Evolutionary conservation across 2,329 filamentous ascomycete species (phyloP), one percentile per base, ranked within the genome.

Genomic region (Knufia fluminis): DNA sequence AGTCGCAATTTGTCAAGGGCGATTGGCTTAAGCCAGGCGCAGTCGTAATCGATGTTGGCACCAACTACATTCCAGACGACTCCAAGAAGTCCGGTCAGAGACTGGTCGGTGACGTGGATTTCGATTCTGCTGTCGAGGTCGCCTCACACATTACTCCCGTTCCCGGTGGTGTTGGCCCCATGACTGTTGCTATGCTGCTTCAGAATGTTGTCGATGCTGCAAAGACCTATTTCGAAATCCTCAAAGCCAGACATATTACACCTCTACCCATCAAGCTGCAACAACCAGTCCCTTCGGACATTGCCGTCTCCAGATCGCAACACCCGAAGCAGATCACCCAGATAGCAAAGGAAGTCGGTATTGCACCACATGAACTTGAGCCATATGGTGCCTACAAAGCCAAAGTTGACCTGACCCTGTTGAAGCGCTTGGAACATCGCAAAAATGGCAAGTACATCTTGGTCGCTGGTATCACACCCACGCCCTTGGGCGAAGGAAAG

Each of bases 141-240:
- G 92, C 90, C 17, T 95, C 90, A 2, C 79, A 86, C 62, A 96
- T 98, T 62, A 98, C 92, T 2, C 92, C 92, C 1, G 92, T 98
- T 1, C 92, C 92, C 1, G 92, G 92, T 50, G 92, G 92, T 67
- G 92, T 98, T 52, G 92, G 92, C 0, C 92, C 92, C 45, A 98
- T 98, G 92, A 98, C 92, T 2, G 90, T 98, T 55, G 92, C 92
- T 52, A 98, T 98, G 92, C 76, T 98, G 42, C 73, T 98, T 60
- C 86, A 94, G 68, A 98, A 98, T 63, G 90, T 97, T 7, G 85
- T 97, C 49, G 85, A 91, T 59, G 83, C 91, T 28, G 85, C 92
- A 31, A 84, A 82, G 43, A 72, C 78, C 50, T 90, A 87, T 63
- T 92, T 92, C 56, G 86, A 92, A 56, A 79, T 79, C 53, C 85